phyloP scores from a whole-genome alignment of 1,284 basidiomycete genomes.

The Xerocomus amazonicus region DNA sequence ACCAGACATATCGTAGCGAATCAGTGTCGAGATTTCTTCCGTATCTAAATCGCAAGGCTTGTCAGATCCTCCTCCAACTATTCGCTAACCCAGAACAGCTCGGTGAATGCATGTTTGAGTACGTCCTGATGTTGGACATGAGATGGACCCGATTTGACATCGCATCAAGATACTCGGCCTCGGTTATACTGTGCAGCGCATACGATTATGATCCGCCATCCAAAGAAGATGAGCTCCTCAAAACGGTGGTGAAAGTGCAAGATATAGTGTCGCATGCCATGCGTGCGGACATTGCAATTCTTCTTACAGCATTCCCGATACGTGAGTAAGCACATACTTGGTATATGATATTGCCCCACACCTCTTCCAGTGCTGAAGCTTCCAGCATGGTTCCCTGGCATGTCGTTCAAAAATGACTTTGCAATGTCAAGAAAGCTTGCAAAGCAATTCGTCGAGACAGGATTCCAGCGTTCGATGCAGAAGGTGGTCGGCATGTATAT shows the following conservation, averaged over 20 bases:
- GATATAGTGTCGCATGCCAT: neutral
- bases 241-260: slow-evolving; percentile 4
- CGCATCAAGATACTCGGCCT: slow-evolving; percentile 8
- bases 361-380: slow-evolving; percentile 4
- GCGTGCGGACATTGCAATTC: slow-evolving; percentile 2
- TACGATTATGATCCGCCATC: slow-evolving; percentile 16
- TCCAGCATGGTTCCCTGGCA: slow-evolving; percentile 15
- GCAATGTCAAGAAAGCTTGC: neutral
- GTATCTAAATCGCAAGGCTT: neutral
- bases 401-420: slow-evolving; percentile 7
- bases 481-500: neutral
- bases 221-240: slow-evolving; percentile 5
- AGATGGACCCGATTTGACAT: neutral
- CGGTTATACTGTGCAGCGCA: slow-evolving; percentile 9
- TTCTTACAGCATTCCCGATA: slow-evolving; percentile 8
- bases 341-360: no score
- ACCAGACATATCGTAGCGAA: neutral
- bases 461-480: slow-evolving; percentile 8
- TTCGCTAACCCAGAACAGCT: slow-evolving; percentile 26
- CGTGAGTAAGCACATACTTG: slow-evolving; percentile 4
- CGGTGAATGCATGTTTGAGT: slow-evolving; percentile 19
- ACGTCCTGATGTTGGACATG: neutral
- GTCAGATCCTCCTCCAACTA: slow-evolving; percentile 16
- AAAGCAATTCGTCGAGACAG: slow-evolving; percentile 1
- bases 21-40: slow-evolving; percentile 1